phyloP scores from a whole-genome alignment of 2,329 filamentous ascomycete genomes.

The Curvularia hawaiiensis region DNA sequence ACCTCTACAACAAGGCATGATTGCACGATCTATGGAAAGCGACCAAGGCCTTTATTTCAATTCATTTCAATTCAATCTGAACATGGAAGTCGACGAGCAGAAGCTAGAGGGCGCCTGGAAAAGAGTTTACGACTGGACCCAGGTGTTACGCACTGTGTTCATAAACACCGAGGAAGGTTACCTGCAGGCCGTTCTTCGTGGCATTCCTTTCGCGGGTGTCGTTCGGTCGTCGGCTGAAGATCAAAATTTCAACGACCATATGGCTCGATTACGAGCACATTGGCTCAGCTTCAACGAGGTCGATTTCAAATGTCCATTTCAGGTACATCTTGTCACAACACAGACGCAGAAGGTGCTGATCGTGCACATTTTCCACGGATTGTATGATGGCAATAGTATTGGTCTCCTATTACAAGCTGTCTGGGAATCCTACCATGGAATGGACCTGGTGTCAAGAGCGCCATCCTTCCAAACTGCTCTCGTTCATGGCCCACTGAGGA shows the following conservation, averaged over 20 bases:
- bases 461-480: slow-evolving; percentile 71
- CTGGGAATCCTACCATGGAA: slow-evolving; percentile 55
- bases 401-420: slow-evolving; percentile 68
- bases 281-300: slow-evolving; percentile 63
- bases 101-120: slow-evolving; percentile 65
- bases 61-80: slow-evolving; percentile 67
- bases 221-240: slow-evolving; percentile 32
- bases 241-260: slow-evolving; percentile 14
- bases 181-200: slow-evolving; percentile 70
- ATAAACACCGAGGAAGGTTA: slow-evolving; percentile 75
- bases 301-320: slow-evolving; percentile 58
- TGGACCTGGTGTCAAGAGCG: slow-evolving; percentile 35
- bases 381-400: slow-evolving; percentile 87
- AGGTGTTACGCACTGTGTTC: slow-evolving; percentile 77
- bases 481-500: slow-evolving; percentile 69
- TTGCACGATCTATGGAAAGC: slow-evolving; percentile 69
- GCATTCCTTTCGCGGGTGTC: slow-evolving; percentile 28
- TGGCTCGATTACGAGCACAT: slow-evolving; percentile 46
- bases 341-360: slow-evolving; percentile 52
- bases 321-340: slow-evolving; percentile 53
- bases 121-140: slow-evolving; percentile 55
- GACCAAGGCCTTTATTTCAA: slow-evolving; percentile 74
- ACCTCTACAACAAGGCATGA: slow-evolving; percentile 83
- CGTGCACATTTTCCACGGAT: slow-evolving; percentile 79
- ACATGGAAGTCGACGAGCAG: slow-evolving; percentile 50